Percentiles rank a stretch among this genome's conserved stretches.
These are phyloP conservation scores for Cystobasidium tubakii DNA, from an alignment of 768 basidiomycete species.

Conservation along the genomic window DNA sequence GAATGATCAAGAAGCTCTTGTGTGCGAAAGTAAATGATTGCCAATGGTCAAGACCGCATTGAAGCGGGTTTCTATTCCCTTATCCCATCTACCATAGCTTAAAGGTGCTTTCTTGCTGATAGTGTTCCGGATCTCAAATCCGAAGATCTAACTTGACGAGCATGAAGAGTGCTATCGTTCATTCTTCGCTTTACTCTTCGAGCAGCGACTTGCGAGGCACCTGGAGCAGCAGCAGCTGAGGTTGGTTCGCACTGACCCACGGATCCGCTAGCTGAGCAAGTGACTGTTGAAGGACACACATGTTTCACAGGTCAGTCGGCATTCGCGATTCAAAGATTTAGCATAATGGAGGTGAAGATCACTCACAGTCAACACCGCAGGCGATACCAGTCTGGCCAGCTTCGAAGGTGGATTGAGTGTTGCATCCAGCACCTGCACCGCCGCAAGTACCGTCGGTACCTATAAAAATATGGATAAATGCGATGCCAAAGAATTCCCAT, in stretches of 20 bases:
- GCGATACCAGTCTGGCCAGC: conserved; percentile 26
- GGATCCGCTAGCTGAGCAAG: conserved; percentile 19
- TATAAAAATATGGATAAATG: neutral
- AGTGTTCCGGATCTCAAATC: neutral
- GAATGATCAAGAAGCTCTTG: too few species aligned
- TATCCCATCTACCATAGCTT: neutral
- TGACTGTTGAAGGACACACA: neutral
- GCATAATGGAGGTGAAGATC: neutral
- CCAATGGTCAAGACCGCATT: too few species aligned
- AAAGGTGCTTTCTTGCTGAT: conserved; percentile 5
- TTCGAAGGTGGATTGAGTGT: conserved; percentile 18
- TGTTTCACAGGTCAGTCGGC: too few species aligned
- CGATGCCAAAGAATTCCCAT: too few species aligned
- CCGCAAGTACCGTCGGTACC: conserved; percentile 32
- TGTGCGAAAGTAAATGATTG: too few species aligned
- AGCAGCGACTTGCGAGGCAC: conserved; percentile 1
- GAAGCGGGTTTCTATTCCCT: too few species aligned
- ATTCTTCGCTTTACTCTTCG: conserved; percentile 9
- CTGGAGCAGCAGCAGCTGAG: neutral
- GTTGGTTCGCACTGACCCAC: conserved; percentile 8
- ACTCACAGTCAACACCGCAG: conserved; percentile 29
- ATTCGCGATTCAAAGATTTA: too few species aligned
- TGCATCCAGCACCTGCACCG: conserved; percentile 30
- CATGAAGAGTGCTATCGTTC: neutral
- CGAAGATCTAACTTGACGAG: neutral